Evolutionary conservation across 768 basidiomycete genomes (phyloP), one percentile per base, ranked within the genome.

Genomic region (Lactifluus rugatus): DNA sequence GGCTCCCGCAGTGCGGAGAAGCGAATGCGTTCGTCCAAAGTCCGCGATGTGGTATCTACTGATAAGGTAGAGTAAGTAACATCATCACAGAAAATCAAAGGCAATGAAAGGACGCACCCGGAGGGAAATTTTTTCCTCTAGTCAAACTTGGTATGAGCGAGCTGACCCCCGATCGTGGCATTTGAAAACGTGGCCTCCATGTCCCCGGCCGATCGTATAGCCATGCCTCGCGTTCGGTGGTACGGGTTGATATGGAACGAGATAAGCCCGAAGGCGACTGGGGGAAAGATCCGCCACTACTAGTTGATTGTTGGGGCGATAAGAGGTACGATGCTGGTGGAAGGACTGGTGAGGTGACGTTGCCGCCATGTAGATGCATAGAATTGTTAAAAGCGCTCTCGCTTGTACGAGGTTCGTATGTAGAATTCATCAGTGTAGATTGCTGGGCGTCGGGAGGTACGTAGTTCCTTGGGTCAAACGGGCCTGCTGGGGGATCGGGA

Each of bases 151-250:
- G 62, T 19, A 71, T 55, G 9, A 70, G 39, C 21, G 65, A 61
- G 26, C 65, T 60, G 1, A 71, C 46, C 6, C 62, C 49, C 0
- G 65, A 56, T 23, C 65, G 60, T 6, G 61, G 62, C 68, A 70
- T 68, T 46, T 64, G 65, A 62, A 72, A 72, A 47, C 70, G 69
- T 1, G 70, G 56, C 34, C 71, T 58, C 71, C 71, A 72, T 39
- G 52, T 48, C n/a, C 62, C 62, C 2, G 62, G 62, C 26, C 62
- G 60, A 36, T 63, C 62, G 23, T 61, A 63, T 26, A 55, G 23
- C 32, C 62, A 26, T 10, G 39, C 49, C n/a, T 42, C 54, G 5
- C 48, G 53, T 7, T 60, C 58, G 21, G 19, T 50, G 9, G 32
- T 28, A 5, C 19, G 23, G 1, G 28, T 1, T n/a, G 58, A 51